phyloP scores from a whole-genome alignment of 1,139 yeast species.

The Saccharomyces hybrid region DNA sequence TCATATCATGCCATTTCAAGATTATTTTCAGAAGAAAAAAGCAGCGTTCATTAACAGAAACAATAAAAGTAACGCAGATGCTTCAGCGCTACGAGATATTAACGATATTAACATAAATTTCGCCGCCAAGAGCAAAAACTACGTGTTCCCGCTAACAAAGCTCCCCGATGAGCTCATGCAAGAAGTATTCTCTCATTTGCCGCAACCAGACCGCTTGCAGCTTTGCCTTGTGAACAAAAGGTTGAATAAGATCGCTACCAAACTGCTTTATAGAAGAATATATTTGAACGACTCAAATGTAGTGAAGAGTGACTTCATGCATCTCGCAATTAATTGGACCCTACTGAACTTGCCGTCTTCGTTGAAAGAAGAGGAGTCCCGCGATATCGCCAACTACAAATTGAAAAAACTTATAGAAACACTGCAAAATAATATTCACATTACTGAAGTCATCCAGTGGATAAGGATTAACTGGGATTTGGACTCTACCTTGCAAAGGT shows the following conservation, averaged over 20 bases:
- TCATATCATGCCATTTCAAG: not conserved
- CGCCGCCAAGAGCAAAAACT: not conserved
- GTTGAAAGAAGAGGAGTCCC: constrained; percentile 26
- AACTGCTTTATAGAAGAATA: constrained; percentile 29
- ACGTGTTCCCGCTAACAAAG: constrained; percentile 13
- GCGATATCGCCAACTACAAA: constrained; percentile 27
- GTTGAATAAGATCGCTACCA: constrained; percentile 24
- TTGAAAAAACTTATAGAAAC: constrained; percentile 26
- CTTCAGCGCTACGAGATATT: not conserved
- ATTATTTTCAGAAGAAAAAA: not conserved
- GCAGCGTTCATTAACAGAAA: not conserved
- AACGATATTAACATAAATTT: not conserved
- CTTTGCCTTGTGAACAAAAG: constrained; percentile 21
- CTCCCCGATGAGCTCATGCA: constrained; percentile 27
- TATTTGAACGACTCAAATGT: constrained; percentile 34
- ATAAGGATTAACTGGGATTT: constrained; percentile 39
- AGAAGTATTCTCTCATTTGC: constrained; percentile 30
- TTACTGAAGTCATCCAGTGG: constrained; percentile 31
- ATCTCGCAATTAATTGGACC: constrained; percentile 33
- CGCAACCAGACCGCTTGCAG: constrained; percentile 27
- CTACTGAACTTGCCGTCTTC: constrained; percentile 28
- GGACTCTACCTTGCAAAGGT: constrained; percentile 28
- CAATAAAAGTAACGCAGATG: not conserved
- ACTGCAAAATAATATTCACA: constrained; percentile 17
- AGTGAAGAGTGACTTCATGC: constrained; percentile 29